A percentile compares a stretch with the other conserved stretches of the same genome.
phyloP scores from a whole-genome alignment of 139 green algal genomes.

The Chlorokybus atmophyticus region DNA sequence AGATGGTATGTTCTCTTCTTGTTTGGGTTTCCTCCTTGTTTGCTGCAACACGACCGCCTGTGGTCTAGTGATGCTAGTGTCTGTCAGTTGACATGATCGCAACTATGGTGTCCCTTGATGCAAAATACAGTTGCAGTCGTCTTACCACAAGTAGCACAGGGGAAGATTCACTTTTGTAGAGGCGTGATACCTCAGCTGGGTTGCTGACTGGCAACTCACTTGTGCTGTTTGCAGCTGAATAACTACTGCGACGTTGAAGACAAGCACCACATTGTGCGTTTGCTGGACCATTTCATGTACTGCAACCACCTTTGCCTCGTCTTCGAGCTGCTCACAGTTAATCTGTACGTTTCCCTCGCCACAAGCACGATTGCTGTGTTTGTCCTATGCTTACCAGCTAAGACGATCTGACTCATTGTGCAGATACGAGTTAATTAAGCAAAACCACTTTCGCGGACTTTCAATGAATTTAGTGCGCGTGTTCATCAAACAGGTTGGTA shows the following conservation, averaged over 20 bases:
- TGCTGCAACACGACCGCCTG: no score
- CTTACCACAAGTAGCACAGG: no score
- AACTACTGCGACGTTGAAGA: slow-evolving; percentile 55
- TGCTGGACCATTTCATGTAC: slow-evolving; percentile 84
- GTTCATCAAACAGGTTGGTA: slow-evolving; percentile 41
- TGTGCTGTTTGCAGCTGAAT: slow-evolving; percentile 20
- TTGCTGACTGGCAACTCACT: no score
- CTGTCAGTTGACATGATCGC: no score
- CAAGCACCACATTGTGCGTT: slow-evolving; percentile 77
- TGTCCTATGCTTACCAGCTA: not conserved
- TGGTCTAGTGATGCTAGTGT: no score
- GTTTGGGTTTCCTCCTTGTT: no score
- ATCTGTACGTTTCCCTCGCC: slow-evolving; percentile 43
- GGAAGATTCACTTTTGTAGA: no score
- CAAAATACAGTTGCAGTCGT: no score
- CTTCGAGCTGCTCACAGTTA: slow-evolving; percentile 91
- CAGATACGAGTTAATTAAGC: slow-evolving; percentile 85
- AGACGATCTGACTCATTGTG: not conserved
- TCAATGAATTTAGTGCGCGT: slow-evolving; percentile 72
- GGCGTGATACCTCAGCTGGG: no score
- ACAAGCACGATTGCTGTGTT: not conserved
- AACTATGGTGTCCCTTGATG: no score
- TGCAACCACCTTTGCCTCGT: slow-evolving; percentile 87
- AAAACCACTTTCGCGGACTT: slow-evolving; percentile 84
- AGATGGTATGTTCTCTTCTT: slow-evolving; percentile 92